Base-by-base conservation (phyloP, 2,329 filamentous ascomycete genomes). In the Apiospora pterosperma region DNA sequence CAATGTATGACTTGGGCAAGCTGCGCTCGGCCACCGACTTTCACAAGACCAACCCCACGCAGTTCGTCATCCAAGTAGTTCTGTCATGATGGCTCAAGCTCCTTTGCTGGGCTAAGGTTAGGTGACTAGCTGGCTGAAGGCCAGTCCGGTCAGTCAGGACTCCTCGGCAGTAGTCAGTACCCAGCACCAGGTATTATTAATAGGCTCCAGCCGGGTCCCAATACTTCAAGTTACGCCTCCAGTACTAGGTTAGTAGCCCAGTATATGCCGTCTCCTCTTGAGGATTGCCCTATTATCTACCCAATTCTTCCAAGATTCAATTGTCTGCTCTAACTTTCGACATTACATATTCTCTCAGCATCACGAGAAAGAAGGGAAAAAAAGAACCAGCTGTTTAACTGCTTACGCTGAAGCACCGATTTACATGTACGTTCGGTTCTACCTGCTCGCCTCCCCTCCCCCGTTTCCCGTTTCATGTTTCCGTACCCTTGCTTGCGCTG, bases 401-500 rank as follows among this genome's bases (percentile, higher is more conserved):
- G 48, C 48, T 34, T n/a, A 55, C 28, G 10, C 10, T 11, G 44
- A 52, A 25, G 25, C 25, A 31, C 28, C 28, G 12, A 34, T n/a
- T 55, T 34, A 34, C 48, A 55, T 31, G 48, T 55, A 55, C 28
- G 48, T 55, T 34, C 28, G 28, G 8, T 34, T 28, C 28, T 31
- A 8, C 28, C 25, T n/a, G 48, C 21, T 55, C 16, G 48, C 28
- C 28, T 28, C 44, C 48, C 48, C 34, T 41, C 38, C 28, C 34
- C n/a, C 31, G 48, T 55, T 55, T 34, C 34, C n/a, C 31, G 48
- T 55, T 55, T 34, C 48, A 55, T 55, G 48, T 55, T 55, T 34
- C 48, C 48, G 48, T 55, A 55, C 34, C 48, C 48, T 55, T 55
- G 48, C 48, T 55, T 55, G 44, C 25, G 48, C 48, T 55, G 48